A percentile compares a stretch with the other conserved stretches of the same genome.
Conservation (phyloP, 108 stramenopile species). For the Cyclostephanos invisitatus region DNA sequence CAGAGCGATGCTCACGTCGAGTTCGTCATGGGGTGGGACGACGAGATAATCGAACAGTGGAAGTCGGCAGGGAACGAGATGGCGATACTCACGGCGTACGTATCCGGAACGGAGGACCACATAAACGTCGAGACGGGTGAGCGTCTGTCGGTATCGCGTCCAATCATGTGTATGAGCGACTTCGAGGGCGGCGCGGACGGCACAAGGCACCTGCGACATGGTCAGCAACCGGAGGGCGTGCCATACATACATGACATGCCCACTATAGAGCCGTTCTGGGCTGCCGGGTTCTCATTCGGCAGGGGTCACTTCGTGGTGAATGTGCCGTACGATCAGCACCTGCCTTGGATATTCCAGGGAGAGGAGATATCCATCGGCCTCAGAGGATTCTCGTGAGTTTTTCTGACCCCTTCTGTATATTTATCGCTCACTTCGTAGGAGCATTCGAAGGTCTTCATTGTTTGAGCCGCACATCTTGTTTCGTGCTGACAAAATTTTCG, state of each 20-base stretch:
- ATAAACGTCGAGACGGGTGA: conserved; percentile 65
- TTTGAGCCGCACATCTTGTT: neutral
- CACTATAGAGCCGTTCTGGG: conserved; percentile 91
- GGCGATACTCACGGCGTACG: conserved; percentile 85
- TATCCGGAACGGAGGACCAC: conserved; percentile 66
- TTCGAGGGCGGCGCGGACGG: conserved; percentile 42
- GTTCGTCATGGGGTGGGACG: conserved; percentile 90
- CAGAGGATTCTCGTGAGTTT: conserved; percentile 71
- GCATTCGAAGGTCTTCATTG: neutral
- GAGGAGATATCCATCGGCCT: conserved; percentile 88
- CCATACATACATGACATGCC: conserved; percentile 59
- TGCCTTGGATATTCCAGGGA: conserved; percentile 79
- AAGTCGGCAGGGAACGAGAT: conserved; percentile 83
- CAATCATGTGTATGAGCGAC: conserved; percentile 84
- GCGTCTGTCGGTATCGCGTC: conserved; percentile 54
- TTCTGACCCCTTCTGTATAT: neutral
- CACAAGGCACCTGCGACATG: conserved; percentile 72
- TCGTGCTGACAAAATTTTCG: neutral
- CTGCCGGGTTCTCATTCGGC: conserved; percentile 92
- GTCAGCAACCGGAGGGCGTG: conserved; percentile 83
- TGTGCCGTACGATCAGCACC: conserved; percentile 89
- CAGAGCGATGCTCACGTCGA: conserved; percentile 93
- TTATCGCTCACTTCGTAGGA: neutral
- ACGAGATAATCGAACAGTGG: conserved; percentile 80
- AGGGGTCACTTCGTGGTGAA: conserved; percentile 85